Evolutionary conservation across 768 basidiomycete species (phyloP), one percentile per base, ranked within the genome.

Genomic region (Hydnum rufescens): DNA sequence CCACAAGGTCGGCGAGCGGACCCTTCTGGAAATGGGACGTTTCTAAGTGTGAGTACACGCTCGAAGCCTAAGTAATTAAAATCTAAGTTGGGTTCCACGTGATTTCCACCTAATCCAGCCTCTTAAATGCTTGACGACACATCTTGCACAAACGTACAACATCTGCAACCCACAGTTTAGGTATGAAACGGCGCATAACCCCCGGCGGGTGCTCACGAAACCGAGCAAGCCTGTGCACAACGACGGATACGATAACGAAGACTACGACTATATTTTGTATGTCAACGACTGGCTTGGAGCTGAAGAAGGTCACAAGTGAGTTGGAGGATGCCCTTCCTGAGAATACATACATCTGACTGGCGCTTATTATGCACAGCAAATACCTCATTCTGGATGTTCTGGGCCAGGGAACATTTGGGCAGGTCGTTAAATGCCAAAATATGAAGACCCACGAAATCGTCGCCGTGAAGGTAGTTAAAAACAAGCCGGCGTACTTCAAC

Each of bases 381-480:
- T 99, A 96, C 65, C 71, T 97, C 57, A 97, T 99, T 61, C 78
- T 99, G 46, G 95, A 99, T 65, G 88, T 99, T 55, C 76, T 99
- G 34, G 95, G 95, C 4, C 95, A 99, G 65, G 95, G 95, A 23
- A 99, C 95, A 2, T 99, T 99, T 60, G 95, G 95, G 5, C 95
- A 99, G 65, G 95, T 99, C 30, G 95, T 97, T 60, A 99, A 99
- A 65, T 99, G 95, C 63, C 95, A 97, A 65, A 97, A 99, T 64
- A 92, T 96, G 82, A 89, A 92, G 70, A 95, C 88, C 29, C 90
- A 97, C 66, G 93, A 96, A 64, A 87, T 97, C 52, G 89, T 95
- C 42, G 95, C 95, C 23, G 95, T 99, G 56, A 99, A 97, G 67
- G 95, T 99, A 4, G 89, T 99, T 58, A 99, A 99, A 71, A 99